Evolutionary conservation across 306 rosid species (phyloP), one percentile per base, ranked within the genome.

Genomic region (Lagenaria siceraria): DNA sequence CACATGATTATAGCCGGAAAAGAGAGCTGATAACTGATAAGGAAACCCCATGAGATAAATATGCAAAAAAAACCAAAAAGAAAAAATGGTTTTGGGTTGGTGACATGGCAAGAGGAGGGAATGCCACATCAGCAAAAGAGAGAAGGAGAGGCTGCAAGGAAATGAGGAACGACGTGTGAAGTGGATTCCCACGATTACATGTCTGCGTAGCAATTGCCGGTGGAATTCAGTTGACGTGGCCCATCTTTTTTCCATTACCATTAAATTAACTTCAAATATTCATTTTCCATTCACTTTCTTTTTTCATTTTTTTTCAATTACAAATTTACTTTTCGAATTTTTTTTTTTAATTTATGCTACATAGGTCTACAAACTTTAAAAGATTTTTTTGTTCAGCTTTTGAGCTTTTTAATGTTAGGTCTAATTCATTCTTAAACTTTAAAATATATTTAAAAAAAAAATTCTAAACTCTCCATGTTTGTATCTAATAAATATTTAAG

Each of bases 111-210:
- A 0, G 10, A 74, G 13, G 0, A 0, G 7, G 78, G 79, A 75
- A 93, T 87, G 81, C 88, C 93, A 88, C 84, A 85, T 12, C 25
- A 49, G 58, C 3, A 25, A 7, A 10, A 15, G 15, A 3, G 10
- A 25, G 17, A 72, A 4, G 8, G 4, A 42, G 66, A 60, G 29
- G 36, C 6, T 33, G 5, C 36, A 24, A 15, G 76, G 18, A 17
- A 22, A 76, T 72, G 22, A 51, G 48, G 7, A 43, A 42, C 22
- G 29, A 76, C 81, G 61, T 53, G 79, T 53, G 38, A 25, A 58
- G 69, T 73, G 83, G 38, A 78, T 72, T 52, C 14, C 75, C 77
- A 72, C 78, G 81, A 86, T 77, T 53, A 58, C 65, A 27, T 18
- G 76, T 72, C 59, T 49, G 24, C 42, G 14, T 72, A 10, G 18